These are phyloP conservation scores for Lyophyllum decastes DNA, from an alignment of 768 basidiomycete genomes.

Conservation along the genomic window DNA sequence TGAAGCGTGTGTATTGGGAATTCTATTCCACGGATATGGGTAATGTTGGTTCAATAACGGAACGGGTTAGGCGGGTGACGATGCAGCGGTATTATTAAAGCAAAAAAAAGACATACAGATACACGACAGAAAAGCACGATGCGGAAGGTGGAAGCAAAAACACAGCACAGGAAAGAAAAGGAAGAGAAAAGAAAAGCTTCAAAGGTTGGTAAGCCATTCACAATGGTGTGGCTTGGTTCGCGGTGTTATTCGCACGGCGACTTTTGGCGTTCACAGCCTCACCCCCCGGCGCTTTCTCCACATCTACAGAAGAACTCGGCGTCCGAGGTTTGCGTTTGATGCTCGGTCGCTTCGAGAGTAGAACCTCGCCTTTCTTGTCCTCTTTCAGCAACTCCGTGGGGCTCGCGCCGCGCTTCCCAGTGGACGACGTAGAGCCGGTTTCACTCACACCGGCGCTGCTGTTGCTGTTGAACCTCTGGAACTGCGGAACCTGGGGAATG, in stretches of 20 bases:
- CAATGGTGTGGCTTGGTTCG: background rate
- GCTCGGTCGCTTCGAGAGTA: constrained; percentile 68
- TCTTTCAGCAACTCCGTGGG: constrained; percentile 71
- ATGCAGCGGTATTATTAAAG: background rate
- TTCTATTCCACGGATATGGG: background rate
- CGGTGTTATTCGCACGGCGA: constrained; percentile 5
- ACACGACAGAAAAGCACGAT: background rate
- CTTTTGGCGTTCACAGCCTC: background rate
- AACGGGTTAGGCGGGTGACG: background rate
- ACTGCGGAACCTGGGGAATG: background rate
- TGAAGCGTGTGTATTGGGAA: background rate
- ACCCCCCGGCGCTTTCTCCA: background rate
- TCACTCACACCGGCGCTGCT: constrained; percentile 8
- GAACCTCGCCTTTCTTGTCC: constrained; percentile 54
- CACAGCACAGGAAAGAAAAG: background rate
- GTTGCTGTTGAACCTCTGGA: constrained; percentile 5
- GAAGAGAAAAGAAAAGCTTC: background rate
- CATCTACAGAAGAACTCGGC: background rate
- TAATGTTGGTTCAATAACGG: background rate
- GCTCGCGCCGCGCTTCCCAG: constrained; percentile 68
- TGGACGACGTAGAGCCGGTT: constrained; percentile 33
- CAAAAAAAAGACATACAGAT: background rate
- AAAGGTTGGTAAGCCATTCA: background rate
- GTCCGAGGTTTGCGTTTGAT: constrained; percentile 45
- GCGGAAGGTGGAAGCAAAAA: background rate